phyloP scores from a whole-genome alignment of 768 basidiomycete species.

The Tulasnella sp. region DNA sequence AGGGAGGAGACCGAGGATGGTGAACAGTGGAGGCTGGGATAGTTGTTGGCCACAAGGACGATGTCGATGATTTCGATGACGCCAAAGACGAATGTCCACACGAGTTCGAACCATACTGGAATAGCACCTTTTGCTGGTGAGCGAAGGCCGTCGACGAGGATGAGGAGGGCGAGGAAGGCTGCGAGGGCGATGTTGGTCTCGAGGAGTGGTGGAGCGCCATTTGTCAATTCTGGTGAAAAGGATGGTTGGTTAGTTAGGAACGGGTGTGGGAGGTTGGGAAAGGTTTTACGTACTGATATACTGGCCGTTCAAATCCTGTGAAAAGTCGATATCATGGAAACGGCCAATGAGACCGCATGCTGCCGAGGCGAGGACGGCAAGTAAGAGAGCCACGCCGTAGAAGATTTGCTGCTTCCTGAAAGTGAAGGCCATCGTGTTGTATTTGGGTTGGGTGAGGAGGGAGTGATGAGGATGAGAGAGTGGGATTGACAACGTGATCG shows the following conservation, averaged over 20 bases:
- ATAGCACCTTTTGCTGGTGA: conserved; percentile 7
- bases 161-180: conserved; percentile 20
- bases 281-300: conserved; percentile 3
- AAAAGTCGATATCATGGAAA: conserved; percentile 16
- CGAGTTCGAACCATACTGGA: conserved; percentile 23
- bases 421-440: neutral
- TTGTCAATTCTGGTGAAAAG: neutral
- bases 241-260: neutral
- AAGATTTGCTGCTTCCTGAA: conserved; percentile 14
- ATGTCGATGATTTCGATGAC: conserved; percentile 12
- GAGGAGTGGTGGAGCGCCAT: neutral
- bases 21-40: conserved; percentile 7
- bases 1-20: neutral
- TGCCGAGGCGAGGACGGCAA: neutral
- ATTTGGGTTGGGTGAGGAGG: neutral
- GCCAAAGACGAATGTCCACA: conserved; percentile 20
- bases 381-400: conserved; percentile 3
- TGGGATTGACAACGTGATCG: neutral
- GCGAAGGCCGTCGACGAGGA: conserved; percentile 23
- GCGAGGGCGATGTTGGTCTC: conserved; percentile 17
- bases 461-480: neutral
- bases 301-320: neutral
- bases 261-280: neutral
- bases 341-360: neutral
- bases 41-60: conserved; percentile 3